Percentiles rank a stretch among this genome's conserved stretches.
phyloP scores from a whole-genome alignment of 495 filamentous ascomycete species.

The Friedmanniomyces simplex region DNA sequence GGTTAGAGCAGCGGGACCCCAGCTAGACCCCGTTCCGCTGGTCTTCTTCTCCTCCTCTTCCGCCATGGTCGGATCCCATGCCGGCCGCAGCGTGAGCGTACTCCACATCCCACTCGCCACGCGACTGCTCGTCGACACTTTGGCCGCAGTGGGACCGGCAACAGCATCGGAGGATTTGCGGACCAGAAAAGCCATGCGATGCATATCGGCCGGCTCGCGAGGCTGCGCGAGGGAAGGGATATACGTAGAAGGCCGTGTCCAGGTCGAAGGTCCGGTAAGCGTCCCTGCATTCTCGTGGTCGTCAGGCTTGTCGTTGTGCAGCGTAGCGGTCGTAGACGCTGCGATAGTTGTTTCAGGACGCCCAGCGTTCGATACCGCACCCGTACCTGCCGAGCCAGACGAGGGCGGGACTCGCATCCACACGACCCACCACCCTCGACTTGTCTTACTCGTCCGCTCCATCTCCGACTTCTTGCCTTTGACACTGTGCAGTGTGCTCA shows the following conservation, averaged over 20 bases:
- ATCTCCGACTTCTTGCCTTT: conserved; percentile 48
- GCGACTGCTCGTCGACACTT: conserved; percentile 10
- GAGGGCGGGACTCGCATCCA: conserved; percentile 53
- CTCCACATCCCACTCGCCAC: conserved; percentile 26
- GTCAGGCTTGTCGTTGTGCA: neutral
- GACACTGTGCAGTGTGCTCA: conserved; percentile 62
- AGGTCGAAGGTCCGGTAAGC: neutral
- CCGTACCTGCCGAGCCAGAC: conserved; percentile 9
- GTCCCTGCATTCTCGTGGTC: neutral
- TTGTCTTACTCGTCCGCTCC: conserved; percentile 87
- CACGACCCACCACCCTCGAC: conserved; percentile 90
- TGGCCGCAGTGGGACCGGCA: conserved; percentile 30
- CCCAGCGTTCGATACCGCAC: conserved; percentile 16
- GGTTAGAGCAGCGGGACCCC: conserved; percentile 55
- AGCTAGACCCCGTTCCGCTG: conserved; percentile 30
- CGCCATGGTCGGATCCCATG: neutral
- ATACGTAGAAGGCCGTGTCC: neutral
- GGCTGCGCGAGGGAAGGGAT: neutral
- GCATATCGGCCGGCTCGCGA: conserved; percentile 20
- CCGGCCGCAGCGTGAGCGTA: conserved; percentile 4
- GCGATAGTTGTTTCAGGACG: neutral
- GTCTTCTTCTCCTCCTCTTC: conserved; percentile 9
- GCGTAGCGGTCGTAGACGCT: neutral
- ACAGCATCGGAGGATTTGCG: conserved; percentile 62
- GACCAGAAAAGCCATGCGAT: conserved; percentile 62